Evolutionary conservation across 345 rosid species (phyloP).

Genomic region (Aquilaria malaccensis): DNA sequence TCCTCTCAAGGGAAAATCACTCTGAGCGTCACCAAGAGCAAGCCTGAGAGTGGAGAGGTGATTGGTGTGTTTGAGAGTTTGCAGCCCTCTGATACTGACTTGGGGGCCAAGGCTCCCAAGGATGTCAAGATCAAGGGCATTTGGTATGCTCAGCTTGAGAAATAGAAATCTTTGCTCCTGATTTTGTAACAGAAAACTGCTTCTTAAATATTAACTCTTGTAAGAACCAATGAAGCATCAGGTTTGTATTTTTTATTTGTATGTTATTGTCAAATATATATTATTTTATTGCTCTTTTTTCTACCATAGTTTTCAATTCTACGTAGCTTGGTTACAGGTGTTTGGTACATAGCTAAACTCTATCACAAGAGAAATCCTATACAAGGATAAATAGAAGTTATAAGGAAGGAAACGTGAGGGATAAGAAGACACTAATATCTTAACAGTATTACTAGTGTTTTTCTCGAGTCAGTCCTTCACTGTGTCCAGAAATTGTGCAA

Average conservation of each 20-base stretch:
- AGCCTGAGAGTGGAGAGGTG: slow-evolving; percentile 87
- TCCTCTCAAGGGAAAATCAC: slow-evolving; percentile 83
- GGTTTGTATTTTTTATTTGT: slow-evolving; percentile 20
- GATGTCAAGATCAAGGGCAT: slow-evolving; percentile 93
- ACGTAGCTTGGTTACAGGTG: background rate
- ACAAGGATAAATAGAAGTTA: too few relatives aligned
- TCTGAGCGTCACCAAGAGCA: slow-evolving; percentile 67
- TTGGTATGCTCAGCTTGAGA: slow-evolving; percentile 96
- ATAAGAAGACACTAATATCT: too few relatives aligned
- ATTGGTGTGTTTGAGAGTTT: slow-evolving; percentile 94
- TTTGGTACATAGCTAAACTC: background rate
- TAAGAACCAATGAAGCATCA: slow-evolving; percentile 18
- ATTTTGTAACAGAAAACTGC: slow-evolving; percentile 32
- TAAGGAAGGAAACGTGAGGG: too few relatives aligned
- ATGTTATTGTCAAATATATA: slow-evolving; percentile 12
- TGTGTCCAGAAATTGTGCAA: background rate
- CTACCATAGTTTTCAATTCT: slow-evolving; percentile 10
- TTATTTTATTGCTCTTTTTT: too few relatives aligned
- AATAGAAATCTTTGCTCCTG: slow-evolving; percentile 29
- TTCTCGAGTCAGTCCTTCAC: background rate
- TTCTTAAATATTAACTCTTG: slow-evolving; percentile 21
- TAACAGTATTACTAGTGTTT: too few relatives aligned
- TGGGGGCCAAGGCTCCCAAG: slow-evolving; percentile 94
- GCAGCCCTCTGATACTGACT: slow-evolving; percentile 97
- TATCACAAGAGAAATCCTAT: background rate